These are phyloP conservation scores for Colletotrichum destructivum DNA, from an alignment of 2,329 filamentous ascomycete species.

Conservation along the genomic window DNA sequence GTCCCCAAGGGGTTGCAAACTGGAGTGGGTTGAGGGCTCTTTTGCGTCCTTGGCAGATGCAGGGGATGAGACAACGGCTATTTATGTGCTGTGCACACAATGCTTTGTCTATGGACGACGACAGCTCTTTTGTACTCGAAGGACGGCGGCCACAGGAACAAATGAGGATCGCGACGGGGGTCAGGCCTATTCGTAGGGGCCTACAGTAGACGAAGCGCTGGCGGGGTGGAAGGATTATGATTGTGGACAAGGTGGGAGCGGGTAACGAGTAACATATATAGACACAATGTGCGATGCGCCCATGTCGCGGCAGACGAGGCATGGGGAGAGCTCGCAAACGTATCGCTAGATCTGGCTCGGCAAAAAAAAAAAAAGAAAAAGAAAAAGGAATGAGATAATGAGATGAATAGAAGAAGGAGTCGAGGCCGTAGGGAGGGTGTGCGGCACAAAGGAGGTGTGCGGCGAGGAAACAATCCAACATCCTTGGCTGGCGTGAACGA, in stretches of 20 bases:
- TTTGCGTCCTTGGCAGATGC: constrained; percentile 32
- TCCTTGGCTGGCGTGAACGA: constrained; percentile 38
- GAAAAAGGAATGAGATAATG: constrained; percentile 39
- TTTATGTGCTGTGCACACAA: constrained; percentile 27
- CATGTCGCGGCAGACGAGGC: constrained; percentile 33
- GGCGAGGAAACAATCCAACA: constrained; percentile 19
- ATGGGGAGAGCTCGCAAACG: constrained; percentile 29
- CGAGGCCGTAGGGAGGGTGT: constrained; percentile 35
- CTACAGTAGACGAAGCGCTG: not conserved
- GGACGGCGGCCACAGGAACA: constrained; percentile 16
- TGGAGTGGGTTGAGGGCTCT: constrained; percentile 11
- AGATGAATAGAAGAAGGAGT: constrained; percentile 37
- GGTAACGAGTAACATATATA: constrained; percentile 39
- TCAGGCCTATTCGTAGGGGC: no score
- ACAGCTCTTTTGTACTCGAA: constrained; percentile 8
- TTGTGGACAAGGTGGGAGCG: constrained; percentile 29
- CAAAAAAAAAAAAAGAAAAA: constrained; percentile 27
- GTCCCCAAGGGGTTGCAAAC: constrained; percentile 10
- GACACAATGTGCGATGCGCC: constrained; percentile 31
- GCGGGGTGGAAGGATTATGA: constrained; percentile 38
- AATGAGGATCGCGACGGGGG: constrained; percentile 11
- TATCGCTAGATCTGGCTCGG: constrained; percentile 41
- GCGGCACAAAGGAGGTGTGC: constrained; percentile 31
- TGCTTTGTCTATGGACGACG: constrained; percentile 28
- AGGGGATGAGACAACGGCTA: constrained; percentile 31